A percentile compares a stretch with the other conserved stretches of the same genome.
Evolutionary conservation across 2,329 filamentous ascomycete species (phyloP).

Genomic region (Ophiostoma sp.): DNA sequence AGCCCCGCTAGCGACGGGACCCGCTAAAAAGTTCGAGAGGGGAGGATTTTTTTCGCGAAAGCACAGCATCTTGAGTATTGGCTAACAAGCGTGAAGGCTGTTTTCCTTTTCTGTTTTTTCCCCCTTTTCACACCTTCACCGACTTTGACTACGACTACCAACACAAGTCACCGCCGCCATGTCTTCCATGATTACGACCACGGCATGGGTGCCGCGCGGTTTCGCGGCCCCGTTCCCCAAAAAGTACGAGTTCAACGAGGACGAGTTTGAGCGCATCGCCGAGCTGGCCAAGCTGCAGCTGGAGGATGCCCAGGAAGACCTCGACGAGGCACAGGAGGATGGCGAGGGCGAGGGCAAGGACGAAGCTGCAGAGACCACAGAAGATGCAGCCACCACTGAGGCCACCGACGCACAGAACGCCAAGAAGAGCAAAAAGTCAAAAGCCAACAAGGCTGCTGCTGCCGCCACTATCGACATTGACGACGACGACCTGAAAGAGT

Average conservation of each 20-base stretch:
- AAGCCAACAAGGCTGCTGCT: conserved; percentile 36
- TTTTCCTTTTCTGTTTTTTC: neutral
- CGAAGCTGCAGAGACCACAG: conserved; percentile 18
- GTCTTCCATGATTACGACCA: conserved; percentile 65
- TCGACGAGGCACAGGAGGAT: conserved; percentile 64
- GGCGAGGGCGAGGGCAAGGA: conserved; percentile 28
- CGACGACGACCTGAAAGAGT: conserved; percentile 92
- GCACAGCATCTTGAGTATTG: neutral
- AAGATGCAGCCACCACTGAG: conserved; percentile 23
- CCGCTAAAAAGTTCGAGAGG: conserved; percentile 40
- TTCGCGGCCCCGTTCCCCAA: conserved; percentile 74
- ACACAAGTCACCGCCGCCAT: conserved; percentile 14
- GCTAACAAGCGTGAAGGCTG: neutral
- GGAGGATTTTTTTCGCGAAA: conserved; percentile 30
- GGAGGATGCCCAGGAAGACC: conserved; percentile 86
- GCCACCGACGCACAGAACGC: conserved; percentile 31
- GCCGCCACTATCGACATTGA: conserved; percentile 51
- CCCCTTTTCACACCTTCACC: neutral
- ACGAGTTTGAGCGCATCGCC: conserved; percentile 74
- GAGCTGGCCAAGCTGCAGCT: conserved; percentile 75
- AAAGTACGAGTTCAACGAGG: conserved; percentile 74
- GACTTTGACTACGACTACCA: neutral
- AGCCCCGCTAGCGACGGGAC: conserved; percentile 34
- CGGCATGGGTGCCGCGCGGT: conserved; percentile 74
- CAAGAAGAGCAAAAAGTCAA: conserved; percentile 35